Base-by-base conservation (phyloP, 2,329 filamentous ascomycete genomes). In the Knoxdaviesia proteae region DNA sequence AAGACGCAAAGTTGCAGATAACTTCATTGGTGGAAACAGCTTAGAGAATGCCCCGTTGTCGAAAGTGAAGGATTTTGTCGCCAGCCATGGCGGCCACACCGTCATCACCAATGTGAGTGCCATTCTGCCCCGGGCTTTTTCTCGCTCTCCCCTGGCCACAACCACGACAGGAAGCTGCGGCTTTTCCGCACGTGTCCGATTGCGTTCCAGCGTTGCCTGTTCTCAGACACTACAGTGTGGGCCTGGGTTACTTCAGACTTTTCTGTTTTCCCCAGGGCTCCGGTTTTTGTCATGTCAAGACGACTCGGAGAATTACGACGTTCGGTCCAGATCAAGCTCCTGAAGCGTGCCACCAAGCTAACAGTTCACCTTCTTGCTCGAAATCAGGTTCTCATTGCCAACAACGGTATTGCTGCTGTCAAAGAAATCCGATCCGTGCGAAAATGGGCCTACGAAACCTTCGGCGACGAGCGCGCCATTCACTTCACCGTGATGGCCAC, bases 401-500 rank as follows among this genome's bases (percentile, higher is more conserved):
- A 98, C 71, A 98, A 98, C 68, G 90, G 90, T 72, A 98, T 98
- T 62, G 90, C 90, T 42, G 90, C 90, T 58, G 90, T 98, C 62
- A 98, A 98, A 66, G 90, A 98, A 65, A 98, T 98, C 59, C 79
- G 90, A 61, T 96, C 88, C 46, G 88, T 98, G 57, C 82, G 90
- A 62, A 98, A 96, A 87, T 98, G 90, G 90, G 90, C 90, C 47
- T 98, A 98, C 77, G 90, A 98, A 67, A 93, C 84, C 6, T 98
- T 98, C 59, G 88, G 90, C 65, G 87, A 98, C 64, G 90, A 98
- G 69, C 77, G 82, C 56, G 90, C 88, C 54, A 94, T 98, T 58
- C 87, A 96, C 59, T 98, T 98, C 67, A 98, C 90, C 49, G 90
- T 98, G 59, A 98, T 98, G 90, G 90, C 90, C 53, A 98, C 90